Base-by-base conservation (phyloP, 2,329 filamentous ascomycete species). In the Myriosclerotinia duriaeana region DNA sequence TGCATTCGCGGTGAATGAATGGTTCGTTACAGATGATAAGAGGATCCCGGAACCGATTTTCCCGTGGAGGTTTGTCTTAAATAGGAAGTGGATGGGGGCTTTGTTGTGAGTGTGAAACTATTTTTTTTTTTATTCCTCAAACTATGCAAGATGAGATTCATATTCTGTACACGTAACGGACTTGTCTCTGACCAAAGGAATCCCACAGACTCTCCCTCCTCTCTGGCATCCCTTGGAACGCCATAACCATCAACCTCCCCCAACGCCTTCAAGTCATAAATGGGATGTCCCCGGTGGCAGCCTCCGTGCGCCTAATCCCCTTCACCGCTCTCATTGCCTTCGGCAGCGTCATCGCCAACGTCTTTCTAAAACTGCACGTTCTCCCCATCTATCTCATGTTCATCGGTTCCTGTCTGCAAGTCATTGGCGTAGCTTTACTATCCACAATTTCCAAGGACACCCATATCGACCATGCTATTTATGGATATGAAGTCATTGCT, bases 401-500 rank as follows among this genome's bases (percentile, higher is more conserved):
- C 40, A 40, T 53, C 12, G 59, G 20, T 40, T 52, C 20, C 20
- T n/a, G 11, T 20, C 17, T 53, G 17, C 46, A 62, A 53, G 6
- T 62, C 9, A 20, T 53, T 42, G 30, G 59, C 52, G 53, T 53
- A 2, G 46, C 30, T 12, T 26, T 53, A 40, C 22, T 62, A 1
- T 53, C 34, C 36, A 53, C 20, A 9, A 6, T 62, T 62, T 22
- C 34, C 15, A 26, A 15, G 52, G 59, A 15, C n/a, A 6, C 15
- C 7, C 5, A 58, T 44, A 26, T 42, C 36, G n/a, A 40, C 44
- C 7, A 12, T 2, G 38, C 34, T 38, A 53, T 53, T 8, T 63
- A 63, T 44, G 60, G 60, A 22, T 63, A 63, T 30, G 46, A 62
- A 62, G 50, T 38, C 11, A 52, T 62, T 38, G 83, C 87, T 50